These are phyloP conservation scores for Yamadazyma ubonensis DNA, from an alignment of 805 yeast genomes.

Conservation along the genomic window DNA sequence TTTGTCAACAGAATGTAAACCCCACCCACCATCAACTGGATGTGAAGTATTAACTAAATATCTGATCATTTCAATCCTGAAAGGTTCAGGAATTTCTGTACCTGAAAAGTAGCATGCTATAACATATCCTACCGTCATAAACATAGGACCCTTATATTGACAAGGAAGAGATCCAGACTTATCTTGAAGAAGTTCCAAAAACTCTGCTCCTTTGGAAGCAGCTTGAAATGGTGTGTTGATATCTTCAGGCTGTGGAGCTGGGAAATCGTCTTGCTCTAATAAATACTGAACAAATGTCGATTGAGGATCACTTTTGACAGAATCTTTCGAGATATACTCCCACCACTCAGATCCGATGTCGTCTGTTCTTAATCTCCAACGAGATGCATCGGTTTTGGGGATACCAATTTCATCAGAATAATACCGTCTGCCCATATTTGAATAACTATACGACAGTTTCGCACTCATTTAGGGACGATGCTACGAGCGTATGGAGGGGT, in stretches of 20 bases:
- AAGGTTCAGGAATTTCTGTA: constrained; percentile 64
- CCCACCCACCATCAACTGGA: constrained; percentile 99
- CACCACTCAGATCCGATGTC: constrained; percentile 78
- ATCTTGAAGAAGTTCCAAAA: constrained; percentile 70
- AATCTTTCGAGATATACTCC: constrained; percentile 56
- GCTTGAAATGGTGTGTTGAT: constrained; percentile 54
- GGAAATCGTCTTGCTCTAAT: constrained; percentile 40
- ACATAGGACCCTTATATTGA: constrained; percentile 98
- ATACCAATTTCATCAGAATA: constrained; percentile 74
- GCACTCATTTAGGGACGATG: neutral
- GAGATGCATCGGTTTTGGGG: constrained; percentile 61
- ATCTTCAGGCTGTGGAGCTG: constrained; percentile 39
- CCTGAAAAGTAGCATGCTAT: constrained; percentile 70
- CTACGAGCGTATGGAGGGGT: too few species aligned
- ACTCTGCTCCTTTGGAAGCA: constrained; percentile 71
- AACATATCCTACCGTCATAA: constrained; percentile 88
- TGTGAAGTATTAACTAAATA: constrained; percentile 90
- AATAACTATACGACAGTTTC: constrained; percentile 1
- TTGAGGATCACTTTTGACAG: constrained; percentile 46
- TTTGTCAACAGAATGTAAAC: constrained; percentile 87
- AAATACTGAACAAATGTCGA: constrained; percentile 56
- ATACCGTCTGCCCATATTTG: constrained; percentile 13
- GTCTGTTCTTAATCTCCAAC: constrained; percentile 76
- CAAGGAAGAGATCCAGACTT: constrained; percentile 85
- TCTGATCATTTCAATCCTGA: constrained; percentile 68